Conservation (phyloP, 257 asterid genomes). For the Avicennia marina region DNA sequence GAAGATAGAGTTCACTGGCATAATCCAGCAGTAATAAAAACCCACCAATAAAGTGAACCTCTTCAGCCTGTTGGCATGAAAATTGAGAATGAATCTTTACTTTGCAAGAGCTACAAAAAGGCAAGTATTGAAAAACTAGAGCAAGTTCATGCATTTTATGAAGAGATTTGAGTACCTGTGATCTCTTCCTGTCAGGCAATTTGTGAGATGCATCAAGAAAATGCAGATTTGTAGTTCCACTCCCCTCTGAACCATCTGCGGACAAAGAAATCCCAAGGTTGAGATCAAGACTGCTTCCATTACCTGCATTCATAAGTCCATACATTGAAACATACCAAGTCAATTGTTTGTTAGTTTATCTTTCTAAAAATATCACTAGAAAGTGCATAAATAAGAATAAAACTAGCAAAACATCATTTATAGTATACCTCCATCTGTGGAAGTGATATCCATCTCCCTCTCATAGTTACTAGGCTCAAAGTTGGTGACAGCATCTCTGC, state of each 20-base stretch:
- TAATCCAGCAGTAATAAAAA: slow-evolving; percentile 1
- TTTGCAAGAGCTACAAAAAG: not conserved
- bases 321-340: too few relatives aligned
- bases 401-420: not conserved
- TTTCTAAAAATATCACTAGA: not conserved
- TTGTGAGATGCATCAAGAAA: slow-evolving; percentile 29
- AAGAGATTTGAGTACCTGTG: slow-evolving; percentile 40
- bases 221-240: slow-evolving; percentile 23
- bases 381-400: not conserved
- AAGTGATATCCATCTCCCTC: slow-evolving; percentile 33
- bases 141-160: not conserved
- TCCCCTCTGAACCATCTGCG: slow-evolving; percentile 32
- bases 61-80: too few relatives aligned
- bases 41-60: not conserved
- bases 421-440: slow-evolving; percentile 43
- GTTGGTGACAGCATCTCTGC: slow-evolving; percentile 66
- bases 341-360: not conserved
- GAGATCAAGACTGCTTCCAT: slow-evolving; percentile 67
- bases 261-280: slow-evolving; percentile 80
- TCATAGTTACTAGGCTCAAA: slow-evolving; percentile 44
- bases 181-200: slow-evolving; percentile 43
- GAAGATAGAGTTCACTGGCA: too few relatives aligned
- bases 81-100: not conserved
- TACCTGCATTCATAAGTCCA: slow-evolving; percentile 49
- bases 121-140: not conserved